A percentile compares a stretch with the other conserved stretches of the same genome.
phyloP scores from a whole-genome alignment of 495 filamentous ascomycete genomes.

The Letharia columbiana region DNA sequence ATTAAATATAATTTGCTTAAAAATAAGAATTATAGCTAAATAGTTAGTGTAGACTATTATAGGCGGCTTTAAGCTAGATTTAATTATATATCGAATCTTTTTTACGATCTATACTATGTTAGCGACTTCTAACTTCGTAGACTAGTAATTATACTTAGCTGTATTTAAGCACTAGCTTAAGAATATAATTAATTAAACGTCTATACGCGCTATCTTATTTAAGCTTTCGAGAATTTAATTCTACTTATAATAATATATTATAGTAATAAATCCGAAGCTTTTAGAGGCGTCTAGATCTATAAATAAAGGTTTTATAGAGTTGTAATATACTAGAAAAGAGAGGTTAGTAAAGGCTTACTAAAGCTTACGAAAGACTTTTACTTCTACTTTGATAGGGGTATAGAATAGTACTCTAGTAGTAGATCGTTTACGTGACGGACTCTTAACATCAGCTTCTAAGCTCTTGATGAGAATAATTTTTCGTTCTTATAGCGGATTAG shows the following conservation, averaged over 20 bases:
- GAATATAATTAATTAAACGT: not conserved
- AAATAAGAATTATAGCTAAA: conserved; percentile 6
- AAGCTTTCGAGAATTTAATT: no score
- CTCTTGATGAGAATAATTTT: not conserved
- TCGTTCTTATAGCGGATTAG: not conserved
- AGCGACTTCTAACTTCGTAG: not conserved
- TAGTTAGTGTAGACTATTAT: conserved; percentile 11
- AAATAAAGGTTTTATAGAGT: not conserved
- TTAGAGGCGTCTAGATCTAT: not conserved
- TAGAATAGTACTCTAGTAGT: not conserved
- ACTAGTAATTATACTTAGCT: not conserved
- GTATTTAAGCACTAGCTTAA: not conserved
- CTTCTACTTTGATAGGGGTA: not conserved
- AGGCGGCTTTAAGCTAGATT: not conserved
- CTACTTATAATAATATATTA: not conserved
- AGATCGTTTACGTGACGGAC: not conserved
- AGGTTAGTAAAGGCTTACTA: no score
- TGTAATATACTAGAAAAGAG: not conserved
- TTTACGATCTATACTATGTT: not conserved
- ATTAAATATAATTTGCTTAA: not conserved
- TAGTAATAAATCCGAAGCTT: no score
- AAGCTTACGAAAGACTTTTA: not conserved
- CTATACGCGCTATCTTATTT: no score
- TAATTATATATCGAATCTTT: not conserved
- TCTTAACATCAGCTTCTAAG: not conserved